These are phyloP conservation scores for Lactarius psammicola DNA, from an alignment of 768 basidiomycete genomes.

Conservation along the genomic window DNA sequence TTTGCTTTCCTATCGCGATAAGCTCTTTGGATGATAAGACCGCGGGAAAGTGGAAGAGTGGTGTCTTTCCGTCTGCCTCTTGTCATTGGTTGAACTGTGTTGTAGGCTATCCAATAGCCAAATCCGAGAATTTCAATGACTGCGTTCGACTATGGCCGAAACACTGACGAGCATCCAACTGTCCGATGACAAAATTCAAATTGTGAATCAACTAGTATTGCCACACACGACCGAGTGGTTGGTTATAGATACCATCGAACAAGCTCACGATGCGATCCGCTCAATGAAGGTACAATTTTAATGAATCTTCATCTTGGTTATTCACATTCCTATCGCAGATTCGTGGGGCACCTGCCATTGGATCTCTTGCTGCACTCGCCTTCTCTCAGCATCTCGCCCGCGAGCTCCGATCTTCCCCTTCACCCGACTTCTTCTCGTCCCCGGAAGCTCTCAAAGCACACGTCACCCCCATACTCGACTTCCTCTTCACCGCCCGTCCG, in stretches of 20 bases:
- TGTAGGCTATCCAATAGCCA: constrained; percentile 8
- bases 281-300: constrained; percentile 78
- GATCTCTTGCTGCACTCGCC: constrained; percentile 82
- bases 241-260: constrained; percentile 65
- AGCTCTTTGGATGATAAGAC: constrained; percentile 23
- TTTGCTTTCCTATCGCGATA: constrained; percentile 28
- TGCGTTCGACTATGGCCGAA: constrained; percentile 26
- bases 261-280: constrained; percentile 93
- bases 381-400: constrained; percentile 63
- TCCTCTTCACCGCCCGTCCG: constrained; percentile 84
- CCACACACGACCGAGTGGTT: constrained; percentile 71
- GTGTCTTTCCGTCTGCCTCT: constrained; percentile 27
- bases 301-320: background rate
- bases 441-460: constrained; percentile 51
- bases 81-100: constrained; percentile 14
- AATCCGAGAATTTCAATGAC: constrained; percentile 9
- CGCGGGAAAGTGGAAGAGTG: constrained; percentile 24
- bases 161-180: constrained; percentile 42
- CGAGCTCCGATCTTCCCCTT: constrained; percentile 46
- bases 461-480: constrained; percentile 60
- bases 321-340: constrained; percentile 44
- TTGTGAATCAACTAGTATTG: constrained; percentile 86
- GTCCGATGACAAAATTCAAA: constrained; percentile 62
- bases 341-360: constrained; percentile 94
- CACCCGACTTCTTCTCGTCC: constrained; percentile 56